Evolutionary conservation across 495 filamentous ascomycete species (phyloP).

Genomic region (Echria macrotheca): DNA sequence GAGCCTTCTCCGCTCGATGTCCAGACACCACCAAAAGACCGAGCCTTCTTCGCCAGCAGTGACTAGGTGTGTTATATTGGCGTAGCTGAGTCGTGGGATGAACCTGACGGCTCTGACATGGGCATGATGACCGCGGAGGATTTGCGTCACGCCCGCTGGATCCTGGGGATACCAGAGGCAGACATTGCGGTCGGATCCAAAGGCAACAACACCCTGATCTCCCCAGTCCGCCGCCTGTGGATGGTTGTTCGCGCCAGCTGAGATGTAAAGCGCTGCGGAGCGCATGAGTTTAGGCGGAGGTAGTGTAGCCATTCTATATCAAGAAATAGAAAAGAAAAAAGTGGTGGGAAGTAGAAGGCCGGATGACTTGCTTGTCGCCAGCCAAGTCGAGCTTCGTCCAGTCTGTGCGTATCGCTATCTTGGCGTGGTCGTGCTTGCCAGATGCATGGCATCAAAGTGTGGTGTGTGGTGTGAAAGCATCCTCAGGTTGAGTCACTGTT

Average conservation of each 20-base stretch:
- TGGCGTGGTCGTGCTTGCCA: too few relatives aligned
- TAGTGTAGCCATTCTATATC: too few relatives aligned
- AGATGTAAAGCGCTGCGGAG: constrained; percentile 67
- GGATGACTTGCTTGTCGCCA: too few relatives aligned
- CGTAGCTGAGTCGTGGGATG: constrained; percentile 48
- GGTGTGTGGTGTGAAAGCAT: too few relatives aligned
- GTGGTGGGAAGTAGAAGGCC: too few relatives aligned
- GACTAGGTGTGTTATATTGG: constrained; percentile 51
- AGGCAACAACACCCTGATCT: constrained; percentile 68
- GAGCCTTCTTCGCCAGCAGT: constrained; percentile 84
- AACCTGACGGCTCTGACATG: constrained; percentile 82
- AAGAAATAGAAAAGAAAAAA: too few relatives aligned
- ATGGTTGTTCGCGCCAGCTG: constrained; percentile 85
- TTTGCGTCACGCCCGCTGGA: constrained; percentile 56
- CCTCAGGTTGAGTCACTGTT: neutral
- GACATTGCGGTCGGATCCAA: constrained; percentile 81
- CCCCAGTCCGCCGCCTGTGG: constrained; percentile 90
- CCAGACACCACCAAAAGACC: too few relatives aligned
- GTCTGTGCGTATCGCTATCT: too few relatives aligned
- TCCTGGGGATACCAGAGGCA: constrained; percentile 78
- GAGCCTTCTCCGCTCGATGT: too few relatives aligned
- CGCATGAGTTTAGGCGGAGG: too few relatives aligned
- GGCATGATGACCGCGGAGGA: constrained; percentile 78
- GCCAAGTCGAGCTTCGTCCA: too few relatives aligned
- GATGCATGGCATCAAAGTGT: too few relatives aligned